A percentile compares a stretch with the other conserved stretches of the same genome.
Conservation (phyloP, 2,329 filamentous ascomycete genomes). For the Diaporthe australafricana region DNA sequence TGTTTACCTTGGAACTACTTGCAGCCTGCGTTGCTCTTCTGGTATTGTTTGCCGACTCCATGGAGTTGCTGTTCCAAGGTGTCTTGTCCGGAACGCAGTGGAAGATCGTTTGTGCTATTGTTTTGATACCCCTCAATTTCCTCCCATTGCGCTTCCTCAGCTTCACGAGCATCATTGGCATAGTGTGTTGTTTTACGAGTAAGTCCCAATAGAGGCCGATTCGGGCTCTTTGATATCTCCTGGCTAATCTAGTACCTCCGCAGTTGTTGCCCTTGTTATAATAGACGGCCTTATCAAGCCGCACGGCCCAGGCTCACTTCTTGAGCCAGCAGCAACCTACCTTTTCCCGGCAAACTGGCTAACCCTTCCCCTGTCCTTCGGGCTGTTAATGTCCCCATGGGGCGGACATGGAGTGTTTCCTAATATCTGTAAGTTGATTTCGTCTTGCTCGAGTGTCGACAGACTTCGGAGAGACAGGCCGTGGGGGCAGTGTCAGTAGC, state of each 20-base stretch:
- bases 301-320: conserved; percentile 82
- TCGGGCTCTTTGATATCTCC: not conserved
- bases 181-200: conserved; percentile 90
- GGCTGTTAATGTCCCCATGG: conserved; percentile 85
- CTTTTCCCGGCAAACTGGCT: conserved; percentile 89
- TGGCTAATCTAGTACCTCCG: conserved; percentile 25
- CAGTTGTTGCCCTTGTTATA: conserved; percentile 86
- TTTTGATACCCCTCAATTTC: conserved; percentile 86
- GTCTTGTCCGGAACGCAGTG: conserved; percentile 75
- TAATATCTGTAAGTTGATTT: conserved; percentile 62
- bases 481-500: not conserved
- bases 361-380: conserved; percentile 88
- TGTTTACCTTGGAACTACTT: conserved; percentile 89
- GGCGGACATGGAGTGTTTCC: conserved; percentile 80
- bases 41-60: conserved; percentile 92
- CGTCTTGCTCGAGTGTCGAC: too few species aligned
- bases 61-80: conserved; percentile 81
- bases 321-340: conserved; percentile 82
- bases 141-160: conserved; percentile 85
- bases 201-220: conserved; percentile 53
- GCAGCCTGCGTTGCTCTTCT: conserved; percentile 90
- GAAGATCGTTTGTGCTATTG: conserved; percentile 85
- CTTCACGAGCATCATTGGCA: conserved; percentile 93
- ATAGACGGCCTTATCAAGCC: conserved; percentile 89
- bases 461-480: not conserved